A percentile compares a stretch with the other conserved stretches of the same genome.
Evolutionary conservation across 345 rosid genomes (phyloP).

Genomic region (Garcia nutans): DNA sequence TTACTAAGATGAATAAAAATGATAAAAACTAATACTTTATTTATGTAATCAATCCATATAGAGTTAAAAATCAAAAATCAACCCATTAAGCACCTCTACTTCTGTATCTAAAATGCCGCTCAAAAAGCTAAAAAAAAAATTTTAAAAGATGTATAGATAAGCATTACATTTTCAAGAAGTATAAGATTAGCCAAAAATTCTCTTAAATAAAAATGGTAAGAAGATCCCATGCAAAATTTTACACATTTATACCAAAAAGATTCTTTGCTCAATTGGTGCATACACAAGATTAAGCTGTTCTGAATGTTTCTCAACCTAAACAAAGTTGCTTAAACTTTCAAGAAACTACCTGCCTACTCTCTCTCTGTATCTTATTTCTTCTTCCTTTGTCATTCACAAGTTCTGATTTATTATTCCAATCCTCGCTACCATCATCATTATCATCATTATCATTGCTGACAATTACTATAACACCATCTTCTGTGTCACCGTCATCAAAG

Average conservation of each 20-base stretch:
- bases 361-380: conserved; percentile 1
- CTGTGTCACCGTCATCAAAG: conserved; percentile 33
- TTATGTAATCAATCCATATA: too few relatives aligned
- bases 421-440: conserved; percentile 25
- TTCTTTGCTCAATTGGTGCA: background rate
- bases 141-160: too few relatives aligned
- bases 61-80: too few relatives aligned
- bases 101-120: too few relatives aligned
- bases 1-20: too few relatives aligned
- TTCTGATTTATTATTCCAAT: conserved; percentile 14
- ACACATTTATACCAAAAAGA: background rate
- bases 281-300: conserved; percentile 3
- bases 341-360: conserved; percentile 7
- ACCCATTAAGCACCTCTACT: too few relatives aligned
- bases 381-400: background rate
- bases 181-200: too few relatives aligned
- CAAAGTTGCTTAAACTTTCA: background rate
- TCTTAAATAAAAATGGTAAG: background rate
- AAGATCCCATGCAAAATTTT: background rate
- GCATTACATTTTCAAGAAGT: too few relatives aligned
- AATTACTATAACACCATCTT: conserved; percentile 15
- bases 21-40: too few relatives aligned
- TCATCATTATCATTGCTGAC: conserved; percentile 17
- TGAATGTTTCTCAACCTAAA: background rate
- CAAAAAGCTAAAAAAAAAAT: too few relatives aligned